These are phyloP conservation scores for Hypoxylon sp. DNA, from an alignment of 2,329 filamentous ascomycete genomes.

Conservation along the genomic window DNA sequence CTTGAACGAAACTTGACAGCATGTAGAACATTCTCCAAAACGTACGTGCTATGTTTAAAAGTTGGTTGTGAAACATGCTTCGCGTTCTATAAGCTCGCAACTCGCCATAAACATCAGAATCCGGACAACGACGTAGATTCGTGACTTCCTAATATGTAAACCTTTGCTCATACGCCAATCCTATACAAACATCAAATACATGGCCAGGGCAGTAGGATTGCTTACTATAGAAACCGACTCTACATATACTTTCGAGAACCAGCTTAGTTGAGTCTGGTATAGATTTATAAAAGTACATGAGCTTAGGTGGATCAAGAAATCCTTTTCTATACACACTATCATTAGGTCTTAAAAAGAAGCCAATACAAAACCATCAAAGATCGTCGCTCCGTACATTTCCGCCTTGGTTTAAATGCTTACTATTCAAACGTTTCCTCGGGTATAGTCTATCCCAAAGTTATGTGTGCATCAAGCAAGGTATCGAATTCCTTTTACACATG, in stretches of 20 bases:
- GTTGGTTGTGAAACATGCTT: background rate
- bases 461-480: background rate
- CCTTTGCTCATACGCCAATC: constrained; percentile 1
- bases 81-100: background rate
- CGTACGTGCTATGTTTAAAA: background rate
- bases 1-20: background rate
- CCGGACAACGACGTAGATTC: constrained; percentile 1
- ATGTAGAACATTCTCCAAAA: background rate
- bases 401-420: background rate
- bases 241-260: background rate
- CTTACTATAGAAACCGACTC: constrained; percentile 26
- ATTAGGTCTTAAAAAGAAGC: background rate
- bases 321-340: background rate
- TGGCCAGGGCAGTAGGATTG: constrained; percentile 16
- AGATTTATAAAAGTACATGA: background rate
- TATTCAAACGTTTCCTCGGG: background rate
- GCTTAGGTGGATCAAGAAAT: too few relatives aligned
- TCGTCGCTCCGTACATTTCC: background rate
- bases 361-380: background rate
- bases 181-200: background rate
- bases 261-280: background rate
- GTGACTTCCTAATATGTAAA: background rate
- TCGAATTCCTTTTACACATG: constrained; percentile 6
- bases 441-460: background rate
- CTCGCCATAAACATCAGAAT: background rate